Evolutionary conservation across 2,329 filamentous ascomycete genomes (phyloP).

Genomic region (Kalmusia sp.): DNA sequence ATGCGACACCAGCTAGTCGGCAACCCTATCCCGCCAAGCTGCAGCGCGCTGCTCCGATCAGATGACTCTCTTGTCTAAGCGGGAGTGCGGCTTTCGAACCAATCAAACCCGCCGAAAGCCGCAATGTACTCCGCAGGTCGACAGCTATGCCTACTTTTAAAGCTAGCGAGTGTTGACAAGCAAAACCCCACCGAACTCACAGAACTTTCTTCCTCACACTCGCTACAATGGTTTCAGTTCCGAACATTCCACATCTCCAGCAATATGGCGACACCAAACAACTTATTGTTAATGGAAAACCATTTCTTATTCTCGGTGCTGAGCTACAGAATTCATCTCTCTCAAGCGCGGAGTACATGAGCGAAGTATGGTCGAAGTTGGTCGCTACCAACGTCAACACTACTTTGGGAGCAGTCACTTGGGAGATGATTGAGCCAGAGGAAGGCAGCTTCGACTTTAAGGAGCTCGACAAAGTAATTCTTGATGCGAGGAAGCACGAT

Average conservation of each 20-base stretch:
- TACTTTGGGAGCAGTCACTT: conserved; percentile 53
- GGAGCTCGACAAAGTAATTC: conserved; percentile 51
- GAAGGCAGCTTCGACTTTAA: conserved; percentile 54
- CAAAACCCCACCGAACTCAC: too few species aligned
- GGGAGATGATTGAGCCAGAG: conserved; percentile 56
- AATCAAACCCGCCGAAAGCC: too few species aligned
- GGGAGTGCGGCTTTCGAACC: too few species aligned
- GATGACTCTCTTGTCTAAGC: too few species aligned
- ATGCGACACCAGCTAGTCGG: background rate
- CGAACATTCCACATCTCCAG: conserved; percentile 23
- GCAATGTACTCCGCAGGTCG: too few species aligned
- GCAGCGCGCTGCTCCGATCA: too few species aligned
- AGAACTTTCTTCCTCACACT: background rate
- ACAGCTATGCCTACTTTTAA: too few species aligned
- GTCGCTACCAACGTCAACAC: conserved; percentile 53
- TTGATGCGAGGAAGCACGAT: conserved; percentile 46
- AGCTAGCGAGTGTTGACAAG: too few species aligned
- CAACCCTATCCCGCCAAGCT: background rate
- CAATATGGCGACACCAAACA: conserved; percentile 30
- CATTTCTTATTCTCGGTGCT: conserved; percentile 53
- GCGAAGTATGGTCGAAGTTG: conserved; percentile 52
- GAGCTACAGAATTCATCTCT: conserved; percentile 59
- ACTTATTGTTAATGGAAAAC: conserved; percentile 54
- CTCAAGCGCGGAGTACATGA: conserved; percentile 54
- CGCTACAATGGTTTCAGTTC: background rate